phyloP scores from a whole-genome alignment of 129 eudicot genomes.

The Saposhnikovia divaricata region DNA sequence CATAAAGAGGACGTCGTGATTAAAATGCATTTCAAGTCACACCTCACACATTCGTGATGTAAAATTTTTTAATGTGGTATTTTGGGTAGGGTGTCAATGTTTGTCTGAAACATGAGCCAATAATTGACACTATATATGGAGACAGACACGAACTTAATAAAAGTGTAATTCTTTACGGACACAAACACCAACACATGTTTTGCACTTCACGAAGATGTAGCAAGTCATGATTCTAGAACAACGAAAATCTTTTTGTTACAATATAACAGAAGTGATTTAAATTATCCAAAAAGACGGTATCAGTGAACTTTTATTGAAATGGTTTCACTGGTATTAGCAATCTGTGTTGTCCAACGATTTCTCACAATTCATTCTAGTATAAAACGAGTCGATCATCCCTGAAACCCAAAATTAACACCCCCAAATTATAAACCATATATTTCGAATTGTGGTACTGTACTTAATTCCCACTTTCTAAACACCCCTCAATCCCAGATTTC shows the following conservation, averaged over 20 bases:
- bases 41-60: background rate
- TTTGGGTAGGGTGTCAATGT: background rate
- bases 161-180: too few relatives aligned
- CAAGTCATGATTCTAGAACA: background rate
- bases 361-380: background rate
- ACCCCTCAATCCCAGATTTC: too few relatives aligned
- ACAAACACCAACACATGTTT: background rate
- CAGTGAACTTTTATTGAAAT: background rate
- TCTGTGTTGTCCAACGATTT: background rate
- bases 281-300: background rate
- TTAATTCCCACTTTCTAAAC: too few relatives aligned
- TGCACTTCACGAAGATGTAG: background rate
- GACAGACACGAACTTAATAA: background rate
- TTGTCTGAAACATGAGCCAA: background rate
- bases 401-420: too few relatives aligned
- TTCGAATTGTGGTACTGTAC: too few relatives aligned
- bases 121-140: background rate
- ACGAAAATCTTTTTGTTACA: background rate
- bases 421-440: too few relatives aligned
- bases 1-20: background rate
- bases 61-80: background rate
- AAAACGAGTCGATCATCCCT: too few relatives aligned
- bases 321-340: too few relatives aligned
- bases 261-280: background rate
- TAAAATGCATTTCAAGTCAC: background rate